phyloP scores from a whole-genome alignment of 2,329 filamentous ascomycete species.

The Epichloe sibirici region DNA sequence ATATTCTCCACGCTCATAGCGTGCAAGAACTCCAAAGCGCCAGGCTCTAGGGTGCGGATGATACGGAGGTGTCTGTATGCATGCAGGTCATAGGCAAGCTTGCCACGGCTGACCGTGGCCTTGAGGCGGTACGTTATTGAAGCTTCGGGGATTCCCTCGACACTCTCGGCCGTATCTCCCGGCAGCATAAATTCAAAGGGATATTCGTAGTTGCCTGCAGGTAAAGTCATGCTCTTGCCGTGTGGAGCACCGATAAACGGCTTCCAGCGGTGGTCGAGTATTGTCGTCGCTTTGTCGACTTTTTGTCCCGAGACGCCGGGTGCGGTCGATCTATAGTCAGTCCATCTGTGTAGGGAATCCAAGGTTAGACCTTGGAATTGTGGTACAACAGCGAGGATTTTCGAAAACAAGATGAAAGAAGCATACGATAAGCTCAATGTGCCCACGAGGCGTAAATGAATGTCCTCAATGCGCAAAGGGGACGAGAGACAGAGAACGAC shows the following conservation, averaged over 20 bases:
- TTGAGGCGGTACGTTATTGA: slow-evolving; percentile 86
- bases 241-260: slow-evolving; percentile 44
- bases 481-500: slow-evolving; percentile 62
- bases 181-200: slow-evolving; percentile 66
- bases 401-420: neutral
- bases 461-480: slow-evolving; percentile 57
- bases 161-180: slow-evolving; percentile 66
- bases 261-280: slow-evolving; percentile 58
- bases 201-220: slow-evolving; percentile 72
- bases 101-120: slow-evolving; percentile 75
- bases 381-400: neutral
- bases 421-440: slow-evolving; percentile 53
- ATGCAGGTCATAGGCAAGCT: slow-evolving; percentile 77
- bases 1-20: slow-evolving; percentile 94
- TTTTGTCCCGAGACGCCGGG: slow-evolving; percentile 46
- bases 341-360: slow-evolving; percentile 28
- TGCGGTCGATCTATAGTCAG: slow-evolving; percentile 39
- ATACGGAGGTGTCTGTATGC: slow-evolving; percentile 68
- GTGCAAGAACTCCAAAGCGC: slow-evolving; percentile 66
- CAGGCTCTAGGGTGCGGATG: slow-evolving; percentile 64
- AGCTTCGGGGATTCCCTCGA: slow-evolving; percentile 78
- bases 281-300: slow-evolving; percentile 43
- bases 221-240: slow-evolving; percentile 47
- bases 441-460: slow-evolving; percentile 60
- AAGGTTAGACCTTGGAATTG: slow-evolving; percentile 7